Conservation (phyloP, 2,329 filamentous ascomycete genomes). For the Colletotrichum zoysiae region DNA sequence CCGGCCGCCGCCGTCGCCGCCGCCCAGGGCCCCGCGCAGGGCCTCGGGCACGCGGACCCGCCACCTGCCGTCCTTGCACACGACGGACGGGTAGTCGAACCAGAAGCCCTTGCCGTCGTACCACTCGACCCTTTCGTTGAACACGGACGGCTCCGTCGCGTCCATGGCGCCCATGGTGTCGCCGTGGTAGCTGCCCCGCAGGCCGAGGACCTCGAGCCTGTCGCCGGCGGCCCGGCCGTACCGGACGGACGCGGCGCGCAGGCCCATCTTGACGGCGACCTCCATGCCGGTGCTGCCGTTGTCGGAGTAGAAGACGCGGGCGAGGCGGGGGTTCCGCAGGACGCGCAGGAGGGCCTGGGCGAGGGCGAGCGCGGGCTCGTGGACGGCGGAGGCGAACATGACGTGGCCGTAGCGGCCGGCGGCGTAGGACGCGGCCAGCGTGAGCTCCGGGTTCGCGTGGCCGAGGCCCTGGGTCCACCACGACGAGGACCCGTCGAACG, state of each 20-base stretch:
- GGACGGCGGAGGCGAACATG: slow-evolving; percentile 87
- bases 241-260: slow-evolving; percentile 74
- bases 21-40: slow-evolving; percentile 57
- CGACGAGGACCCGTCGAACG: slow-evolving; percentile 86
- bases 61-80: slow-evolving; percentile 77
- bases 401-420: slow-evolving; percentile 88
- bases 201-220: slow-evolving; percentile 76
- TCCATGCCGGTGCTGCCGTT: slow-evolving; percentile 88
- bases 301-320: slow-evolving; percentile 84
- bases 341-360: slow-evolving; percentile 73
- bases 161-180: slow-evolving; percentile 94
- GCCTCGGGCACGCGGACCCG: slow-evolving; percentile 67
- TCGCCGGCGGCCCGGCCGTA: slow-evolving; percentile 67
- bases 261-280: slow-evolving; percentile 87
- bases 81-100: slow-evolving; percentile 83
- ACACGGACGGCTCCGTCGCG: slow-evolving; percentile 80
- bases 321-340: slow-evolving; percentile 73
- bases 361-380: slow-evolving; percentile 79
- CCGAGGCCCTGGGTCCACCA: slow-evolving; percentile 95
- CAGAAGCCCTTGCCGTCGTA: slow-evolving; percentile 83
- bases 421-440: slow-evolving; percentile 82
- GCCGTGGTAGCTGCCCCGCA: slow-evolving; percentile 87
- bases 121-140: slow-evolving; percentile 89
- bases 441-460: slow-evolving; percentile 79
- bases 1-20: slow-evolving; percentile 55